A percentile compares a stretch with the other conserved stretches of the same genome.
Conservation (phyloP, 768 basidiomycete genomes). For the Kwoniella heveanensis region DNA sequence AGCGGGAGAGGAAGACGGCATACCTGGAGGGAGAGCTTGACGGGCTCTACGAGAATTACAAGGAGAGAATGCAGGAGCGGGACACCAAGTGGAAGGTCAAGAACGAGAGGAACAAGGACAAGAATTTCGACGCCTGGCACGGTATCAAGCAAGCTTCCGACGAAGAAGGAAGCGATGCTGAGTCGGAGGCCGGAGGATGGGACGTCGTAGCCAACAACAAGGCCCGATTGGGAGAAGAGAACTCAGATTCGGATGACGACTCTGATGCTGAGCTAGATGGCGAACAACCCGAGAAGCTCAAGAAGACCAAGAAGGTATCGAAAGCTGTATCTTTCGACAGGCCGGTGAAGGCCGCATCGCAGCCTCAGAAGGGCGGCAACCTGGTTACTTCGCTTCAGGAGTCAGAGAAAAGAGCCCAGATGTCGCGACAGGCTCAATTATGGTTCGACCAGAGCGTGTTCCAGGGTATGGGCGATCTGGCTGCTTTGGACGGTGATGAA, state of each 20-base stretch:
- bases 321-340: slow-evolving; percentile 24
- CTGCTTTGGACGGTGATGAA: slow-evolving; percentile 57
- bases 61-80: slow-evolving; percentile 72
- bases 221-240: slow-evolving; percentile 48
- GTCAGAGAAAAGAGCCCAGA: slow-evolving; percentile 52
- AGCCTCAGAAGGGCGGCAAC: slow-evolving; percentile 26
- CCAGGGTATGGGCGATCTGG: slow-evolving; percentile 63
- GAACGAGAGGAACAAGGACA: slow-evolving; percentile 72
- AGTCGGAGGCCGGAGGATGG: slow-evolving; percentile 58
- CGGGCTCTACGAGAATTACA: slow-evolving; percentile 83
- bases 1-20: slow-evolving; percentile 65
- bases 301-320: slow-evolving; percentile 27
- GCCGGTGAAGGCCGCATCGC: background rate
- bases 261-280: slow-evolving; percentile 59
- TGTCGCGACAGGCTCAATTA: slow-evolving; percentile 66
- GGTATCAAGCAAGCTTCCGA: slow-evolving; percentile 63
- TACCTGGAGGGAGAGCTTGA: slow-evolving; percentile 84
- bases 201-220: slow-evolving; percentile 50
- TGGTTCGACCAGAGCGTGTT: slow-evolving; percentile 98
- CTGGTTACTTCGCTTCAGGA: slow-evolving; percentile 62
- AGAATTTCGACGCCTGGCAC: slow-evolving; percentile 75
- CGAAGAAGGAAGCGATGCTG: slow-evolving; percentile 58
- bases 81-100: slow-evolving; percentile 86
- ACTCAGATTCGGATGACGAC: slow-evolving; percentile 46
- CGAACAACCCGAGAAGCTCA: slow-evolving; percentile 42